Evolutionary conservation across 768 basidiomycete species (phyloP).

Genomic region (Vararia minispora): DNA sequence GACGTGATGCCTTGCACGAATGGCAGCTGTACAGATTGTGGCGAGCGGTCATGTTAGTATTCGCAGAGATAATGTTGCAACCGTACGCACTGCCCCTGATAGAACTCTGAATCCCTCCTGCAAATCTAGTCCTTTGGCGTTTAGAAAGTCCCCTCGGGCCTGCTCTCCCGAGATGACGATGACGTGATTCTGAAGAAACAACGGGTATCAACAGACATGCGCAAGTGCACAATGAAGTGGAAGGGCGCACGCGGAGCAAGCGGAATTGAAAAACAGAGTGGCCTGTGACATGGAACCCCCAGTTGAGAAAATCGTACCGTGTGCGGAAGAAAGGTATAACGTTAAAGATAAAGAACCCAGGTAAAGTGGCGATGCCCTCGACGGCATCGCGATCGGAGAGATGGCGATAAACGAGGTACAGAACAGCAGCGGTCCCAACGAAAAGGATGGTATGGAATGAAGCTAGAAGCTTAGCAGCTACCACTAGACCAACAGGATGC

Average conservation of each 20-base stretch:
- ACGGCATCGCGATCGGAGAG: constrained; percentile 21
- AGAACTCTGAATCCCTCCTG: constrained; percentile 73
- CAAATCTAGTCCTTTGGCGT: constrained; percentile 59
- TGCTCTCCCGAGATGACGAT: constrained; percentile 68
- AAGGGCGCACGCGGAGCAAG: constrained; percentile 45
- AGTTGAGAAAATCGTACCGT: constrained; percentile 63
- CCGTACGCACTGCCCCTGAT: constrained; percentile 53
- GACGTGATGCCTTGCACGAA: constrained; percentile 68
- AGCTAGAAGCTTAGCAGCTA: no score
- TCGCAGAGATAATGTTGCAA: background rate
- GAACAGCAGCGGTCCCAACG: no score
- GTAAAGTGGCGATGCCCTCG: constrained; percentile 40
- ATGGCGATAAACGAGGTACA: constrained; percentile 2
- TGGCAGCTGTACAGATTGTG: constrained; percentile 41
- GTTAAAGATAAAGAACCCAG: constrained; percentile 44
- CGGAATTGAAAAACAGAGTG: constrained; percentile 60
- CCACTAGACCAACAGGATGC: no score
- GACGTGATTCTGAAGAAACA: constrained; percentile 52
- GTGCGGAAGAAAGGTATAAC: constrained; percentile 58
- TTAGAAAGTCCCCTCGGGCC: constrained; percentile 59
- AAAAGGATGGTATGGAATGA: no score
- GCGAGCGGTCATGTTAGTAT: background rate
- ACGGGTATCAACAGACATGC: constrained; percentile 11
- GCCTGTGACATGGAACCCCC: constrained; percentile 59
- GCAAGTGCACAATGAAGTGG: constrained; percentile 2